Percentiles rank a stretch among this genome's conserved stretches.
phyloP scores from a whole-genome alignment of 1,284 basidiomycete genomes.

The Exobasidium cylindrosporum region DNA sequence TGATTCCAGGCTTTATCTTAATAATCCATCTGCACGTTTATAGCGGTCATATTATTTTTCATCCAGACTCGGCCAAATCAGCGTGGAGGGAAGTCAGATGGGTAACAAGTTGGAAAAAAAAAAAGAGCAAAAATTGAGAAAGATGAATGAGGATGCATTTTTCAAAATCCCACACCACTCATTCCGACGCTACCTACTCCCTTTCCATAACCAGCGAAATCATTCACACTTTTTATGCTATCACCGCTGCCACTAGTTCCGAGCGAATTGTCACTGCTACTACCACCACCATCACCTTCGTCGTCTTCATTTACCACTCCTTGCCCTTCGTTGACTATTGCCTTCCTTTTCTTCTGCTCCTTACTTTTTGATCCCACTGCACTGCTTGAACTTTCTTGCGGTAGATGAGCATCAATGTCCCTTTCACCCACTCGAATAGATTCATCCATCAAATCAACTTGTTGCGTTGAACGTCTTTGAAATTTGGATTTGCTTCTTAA shows the following conservation, averaged over 20 bases:
- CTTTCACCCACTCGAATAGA: constrained; percentile 10
- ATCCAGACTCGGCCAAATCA: too few species aligned
- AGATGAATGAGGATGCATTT: background rate
- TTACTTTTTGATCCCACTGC: background rate
- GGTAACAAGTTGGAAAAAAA: too few species aligned
- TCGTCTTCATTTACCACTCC: background rate
- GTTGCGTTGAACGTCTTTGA: background rate
- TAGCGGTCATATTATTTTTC: too few species aligned
- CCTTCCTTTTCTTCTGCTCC: background rate
- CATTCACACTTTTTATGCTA: constrained; percentile 17
- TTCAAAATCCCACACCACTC: constrained; percentile 10
- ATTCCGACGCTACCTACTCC: constrained; percentile 8
- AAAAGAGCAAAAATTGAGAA: background rate
- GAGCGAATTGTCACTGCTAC: background rate
- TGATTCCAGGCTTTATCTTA: too few species aligned
- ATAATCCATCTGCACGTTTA: too few species aligned
- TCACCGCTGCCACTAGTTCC: constrained; percentile 9
- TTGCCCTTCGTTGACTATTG: background rate
- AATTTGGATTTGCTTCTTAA: background rate
- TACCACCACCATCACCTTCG: background rate
- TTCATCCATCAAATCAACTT: background rate
- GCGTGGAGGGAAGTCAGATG: too few species aligned
- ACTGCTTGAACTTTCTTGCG: background rate
- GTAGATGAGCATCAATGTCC: constrained; percentile 10
- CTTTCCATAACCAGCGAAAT: constrained; percentile 17